Conservation (phyloP, 192 early-diverging fungal species). For the Coemansia sp. region DNA sequence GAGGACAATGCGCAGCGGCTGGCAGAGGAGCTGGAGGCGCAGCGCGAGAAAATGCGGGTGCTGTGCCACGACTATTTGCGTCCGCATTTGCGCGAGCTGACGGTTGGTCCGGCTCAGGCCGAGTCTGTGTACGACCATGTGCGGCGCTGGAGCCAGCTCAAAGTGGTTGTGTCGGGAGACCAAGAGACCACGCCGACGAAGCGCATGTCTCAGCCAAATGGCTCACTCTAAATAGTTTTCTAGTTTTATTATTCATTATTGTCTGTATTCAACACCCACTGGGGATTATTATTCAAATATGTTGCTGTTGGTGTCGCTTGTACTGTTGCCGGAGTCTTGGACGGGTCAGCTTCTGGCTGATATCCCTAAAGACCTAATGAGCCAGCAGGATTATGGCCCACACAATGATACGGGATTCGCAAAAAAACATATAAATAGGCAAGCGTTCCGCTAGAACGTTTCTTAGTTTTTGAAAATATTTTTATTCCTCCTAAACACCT, state of each 20-base stretch:
- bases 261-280: neutral
- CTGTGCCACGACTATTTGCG: slow-evolving; percentile 38
- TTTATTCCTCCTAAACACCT: too few species aligned
- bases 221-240: too few species aligned
- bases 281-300: too few species aligned
- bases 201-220: neutral
- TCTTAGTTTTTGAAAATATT: too few species aligned
- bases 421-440: too few species aligned
- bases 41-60: slow-evolving; percentile 13
- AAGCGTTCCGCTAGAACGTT: too few species aligned
- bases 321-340: too few species aligned
- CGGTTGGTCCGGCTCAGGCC: slow-evolving; percentile 29
- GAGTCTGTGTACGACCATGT: slow-evolving; percentile 31
- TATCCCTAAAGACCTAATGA: too few species aligned
- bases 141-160: slow-evolving; percentile 48
- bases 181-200: slow-evolving; percentile 23
- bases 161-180: slow-evolving; percentile 29
- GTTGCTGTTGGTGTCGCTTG: too few species aligned
- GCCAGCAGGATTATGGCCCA: too few species aligned
- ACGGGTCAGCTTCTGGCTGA: too few species aligned
- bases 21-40: slow-evolving; percentile 1
- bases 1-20: slow-evolving; percentile 15
- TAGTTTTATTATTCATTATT: neutral
- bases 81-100: slow-evolving; percentile 36
- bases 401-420: too few species aligned